These are phyloP conservation scores for Ophiocordyceps unilateralis DNA, from an alignment of 2,329 filamentous ascomycete species.

Conservation along the genomic window DNA sequence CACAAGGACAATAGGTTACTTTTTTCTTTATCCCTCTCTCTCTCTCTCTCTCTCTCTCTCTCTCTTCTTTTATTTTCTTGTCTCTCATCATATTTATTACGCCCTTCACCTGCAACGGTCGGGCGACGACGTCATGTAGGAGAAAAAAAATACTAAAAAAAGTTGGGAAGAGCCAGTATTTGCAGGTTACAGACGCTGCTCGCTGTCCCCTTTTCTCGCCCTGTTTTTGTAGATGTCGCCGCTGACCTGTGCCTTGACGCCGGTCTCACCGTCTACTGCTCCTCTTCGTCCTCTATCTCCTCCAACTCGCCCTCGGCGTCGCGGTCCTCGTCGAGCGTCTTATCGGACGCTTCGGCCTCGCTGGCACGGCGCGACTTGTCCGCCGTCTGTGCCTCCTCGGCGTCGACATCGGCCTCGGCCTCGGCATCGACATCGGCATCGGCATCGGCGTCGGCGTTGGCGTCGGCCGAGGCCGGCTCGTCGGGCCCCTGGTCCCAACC, in stretches of 20 bases:
- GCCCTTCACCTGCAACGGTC: background rate
- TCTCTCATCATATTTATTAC: no score
- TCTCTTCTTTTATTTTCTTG: no score
- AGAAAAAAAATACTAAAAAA: background rate
- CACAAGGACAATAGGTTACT: no score
- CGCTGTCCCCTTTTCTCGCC: no score
- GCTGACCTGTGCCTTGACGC: background rate
- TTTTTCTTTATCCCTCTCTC: no score
- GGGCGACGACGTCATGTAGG: background rate
- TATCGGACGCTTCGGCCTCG: slow-evolving; percentile 8
- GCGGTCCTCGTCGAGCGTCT: slow-evolving; percentile 15
- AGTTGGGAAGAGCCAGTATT: background rate
- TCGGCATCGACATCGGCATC: slow-evolving; percentile 11
- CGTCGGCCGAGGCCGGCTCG: slow-evolving; percentile 11
- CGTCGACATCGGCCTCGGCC: slow-evolving; percentile 13
- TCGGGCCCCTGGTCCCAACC: slow-evolving; percentile 22
- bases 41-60: no score
- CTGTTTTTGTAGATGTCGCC: background rate
- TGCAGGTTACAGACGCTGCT: no score
- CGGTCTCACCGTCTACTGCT: background rate
- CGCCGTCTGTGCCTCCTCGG: slow-evolving; percentile 7
- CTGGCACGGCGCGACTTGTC: slow-evolving; percentile 4
- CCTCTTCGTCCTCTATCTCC: slow-evolving; percentile 16
- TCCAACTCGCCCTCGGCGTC: slow-evolving; percentile 29
- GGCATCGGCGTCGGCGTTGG: slow-evolving; percentile 5